Evolutionary conservation across 2,329 filamentous ascomycete species (phyloP).

Genomic region (Cercospora nicotianae): DNA sequence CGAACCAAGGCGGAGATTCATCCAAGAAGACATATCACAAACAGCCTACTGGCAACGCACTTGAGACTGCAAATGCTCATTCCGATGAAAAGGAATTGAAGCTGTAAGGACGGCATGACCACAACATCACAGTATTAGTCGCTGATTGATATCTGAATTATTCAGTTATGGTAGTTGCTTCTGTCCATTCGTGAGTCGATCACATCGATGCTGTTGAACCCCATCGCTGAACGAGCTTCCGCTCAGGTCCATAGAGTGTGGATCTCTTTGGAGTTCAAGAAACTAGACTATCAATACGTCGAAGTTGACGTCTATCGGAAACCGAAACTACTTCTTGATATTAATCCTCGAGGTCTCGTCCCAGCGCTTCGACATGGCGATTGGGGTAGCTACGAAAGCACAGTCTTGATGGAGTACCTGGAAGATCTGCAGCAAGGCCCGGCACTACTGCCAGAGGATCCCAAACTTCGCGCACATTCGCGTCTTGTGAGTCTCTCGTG

Average conservation of each 20-base stretch:
- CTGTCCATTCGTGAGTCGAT: constrained; percentile 63
- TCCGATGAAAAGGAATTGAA: constrained; percentile 70
- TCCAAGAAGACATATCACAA: constrained; percentile 67
- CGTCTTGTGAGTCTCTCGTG: constrained; percentile 49
- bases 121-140: neutral
- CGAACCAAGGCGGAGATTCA: constrained; percentile 51
- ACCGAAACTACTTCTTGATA: constrained; percentile 67
- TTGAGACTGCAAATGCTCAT: constrained; percentile 68
- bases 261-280: constrained; percentile 82
- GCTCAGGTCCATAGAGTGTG: constrained; percentile 72
- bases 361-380: constrained; percentile 75
- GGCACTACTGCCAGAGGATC: constrained; percentile 64
- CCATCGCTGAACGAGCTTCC: neutral
- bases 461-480: constrained; percentile 69
- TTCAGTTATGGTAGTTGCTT: constrained; percentile 71
- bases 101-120: constrained; percentile 42
- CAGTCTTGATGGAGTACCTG: constrained; percentile 82
- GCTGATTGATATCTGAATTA: neutral
- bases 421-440: constrained; percentile 68
- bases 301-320: constrained; percentile 80
- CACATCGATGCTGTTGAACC: neutral
- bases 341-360: constrained; percentile 73
- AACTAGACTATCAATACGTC: constrained; percentile 78
- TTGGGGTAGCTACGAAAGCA: constrained; percentile 81
- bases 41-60: constrained; percentile 70